Evolutionary conservation across 257 asterid genomes (phyloP).

Genomic region (Primulina tabacum): DNA sequence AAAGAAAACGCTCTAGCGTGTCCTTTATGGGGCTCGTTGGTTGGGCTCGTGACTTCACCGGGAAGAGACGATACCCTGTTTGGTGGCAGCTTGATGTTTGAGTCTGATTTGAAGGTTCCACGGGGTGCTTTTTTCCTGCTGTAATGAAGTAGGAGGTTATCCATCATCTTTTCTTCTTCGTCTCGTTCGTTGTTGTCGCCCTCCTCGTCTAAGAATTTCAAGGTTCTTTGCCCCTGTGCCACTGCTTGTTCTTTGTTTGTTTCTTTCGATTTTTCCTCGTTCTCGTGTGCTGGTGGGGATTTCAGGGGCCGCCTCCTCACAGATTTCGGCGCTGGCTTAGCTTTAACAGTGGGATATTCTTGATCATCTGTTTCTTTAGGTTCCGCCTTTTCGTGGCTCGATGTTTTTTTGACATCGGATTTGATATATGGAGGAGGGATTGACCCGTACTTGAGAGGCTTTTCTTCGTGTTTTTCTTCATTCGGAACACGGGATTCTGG

Average conservation of each 20-base stretch:
- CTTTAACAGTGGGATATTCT: constrained; percentile 16
- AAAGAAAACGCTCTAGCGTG: constrained; percentile 54
- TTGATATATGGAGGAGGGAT: constrained; percentile 54
- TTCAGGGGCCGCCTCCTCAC: constrained; percentile 43
- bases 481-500: constrained; percentile 19
- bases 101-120: constrained; percentile 23
- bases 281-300: constrained; percentile 21
- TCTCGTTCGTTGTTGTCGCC: constrained; percentile 26
- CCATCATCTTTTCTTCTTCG: constrained; percentile 57
- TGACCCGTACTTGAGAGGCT: constrained; percentile 25
- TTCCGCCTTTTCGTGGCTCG: constrained; percentile 20
- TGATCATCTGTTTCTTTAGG: not conserved
- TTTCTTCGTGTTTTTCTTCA: constrained; percentile 32
- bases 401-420: constrained; percentile 21
- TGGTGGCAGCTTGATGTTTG: constrained; percentile 25
- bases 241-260: constrained; percentile 33
- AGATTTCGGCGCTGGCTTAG: constrained; percentile 40
- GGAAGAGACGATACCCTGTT: constrained; percentile 54
- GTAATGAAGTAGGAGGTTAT: constrained; percentile 48
- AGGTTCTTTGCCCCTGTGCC: constrained; percentile 33
- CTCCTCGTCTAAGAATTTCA: constrained; percentile 37
- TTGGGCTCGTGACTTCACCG: constrained; percentile 26
- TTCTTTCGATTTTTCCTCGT: not conserved
- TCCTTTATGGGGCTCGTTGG: constrained; percentile 27
- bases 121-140: constrained; percentile 43